Evolutionary conservation across 441 rosid species (phyloP), one percentile per base, ranked within the genome.

Genomic region (Eruca vesicaria): DNA sequence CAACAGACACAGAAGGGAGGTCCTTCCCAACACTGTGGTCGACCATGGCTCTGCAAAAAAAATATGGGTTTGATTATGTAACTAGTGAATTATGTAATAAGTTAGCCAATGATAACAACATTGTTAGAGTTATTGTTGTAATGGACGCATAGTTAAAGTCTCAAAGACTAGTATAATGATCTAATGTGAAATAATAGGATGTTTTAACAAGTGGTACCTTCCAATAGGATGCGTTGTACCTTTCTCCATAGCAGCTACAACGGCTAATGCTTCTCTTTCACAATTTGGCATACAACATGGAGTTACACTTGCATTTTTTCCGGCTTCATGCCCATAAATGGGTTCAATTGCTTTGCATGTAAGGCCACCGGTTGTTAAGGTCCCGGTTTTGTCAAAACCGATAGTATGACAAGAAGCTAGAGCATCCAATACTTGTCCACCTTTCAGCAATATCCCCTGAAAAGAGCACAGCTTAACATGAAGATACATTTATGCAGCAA

Each of bases 161-260:
- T 15, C 9, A 58, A 58, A 15, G 15, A 33, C 31, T 36, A 9
- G 18, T 35, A 63, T 12, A 36, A 35, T 62, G 31, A 4, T 32
- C 16, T 0, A 15, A 10, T 36, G 18, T 60, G 57, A 43, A 26
- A 18, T 60, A 31, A 18, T 7, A 16, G 59, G 63, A 33, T 33
- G 28, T 29, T n/a, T 52, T 41, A 6, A 16, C 55, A 33, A 48
- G 70, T 18, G 28, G 56, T 83, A 90, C 97, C 98, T 91, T 82
- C 98, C 98, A 77, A 93, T 93, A 66, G 98, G 98, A 76, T 93
- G 98, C 68, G 97, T 93, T 31, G 98, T 90, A 61, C 98, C 98
- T 89, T 90, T 94, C 82, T 94, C 97, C 98, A 94, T 89, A 4
- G 98, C 97, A 82, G 98, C 92, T 19, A 93, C 98, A 10, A 94